Base-by-base conservation (phyloP, 1,139 yeast species). In the Nakaseomyces bracarensis region DNA sequence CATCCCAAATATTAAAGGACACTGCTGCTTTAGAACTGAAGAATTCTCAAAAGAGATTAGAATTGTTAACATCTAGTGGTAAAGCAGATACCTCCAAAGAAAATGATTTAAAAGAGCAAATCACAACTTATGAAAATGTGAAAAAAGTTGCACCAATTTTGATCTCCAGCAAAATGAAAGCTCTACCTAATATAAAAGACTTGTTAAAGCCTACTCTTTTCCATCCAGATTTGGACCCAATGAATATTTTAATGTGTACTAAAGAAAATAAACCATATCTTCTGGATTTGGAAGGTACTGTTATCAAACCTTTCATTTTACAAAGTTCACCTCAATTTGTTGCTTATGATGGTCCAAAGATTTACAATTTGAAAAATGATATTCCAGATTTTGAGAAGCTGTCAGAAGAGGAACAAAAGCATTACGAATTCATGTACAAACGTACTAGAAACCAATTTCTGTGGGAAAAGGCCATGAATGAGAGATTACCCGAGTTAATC, bases 381-480 rank as follows among this genome's bases (percentile, higher is more conserved):
- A 72, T 86, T 46, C 86, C 83, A 35, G 80, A 77, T 40, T 87
- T 69, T 60, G 76, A 75, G 7, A 68, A 72, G 46, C 66, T 87
- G 64, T 75, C 76, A 41, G 93, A 81, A 26, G 66, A 74, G 35
- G 94, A 85, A 51, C 76, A 82, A 64, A 80, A 76, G 51, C 89
- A 87, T 58, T 84, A 83, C 55, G 80, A 80, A 56, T 87, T 82
- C 64, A 84, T 87, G 79, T 79, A 82, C 60, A 80, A 79, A 53
- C 79, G 89, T 63, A 87, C 97, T 6, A 81, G 96, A 70, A 86
- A 87, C 61, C 95, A 89, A 65, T 79, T 83, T 53, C 66, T 83
- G 44, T 91, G 94, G 89, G 97, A 89, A 64, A 65, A 74, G 49
- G 75, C 79, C 34, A 70, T 89, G 53, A 84, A 83, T 58, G 73